Conservation (phyloP, 1,284 basidiomycete genomes). For the Dichomitus squalens region DNA sequence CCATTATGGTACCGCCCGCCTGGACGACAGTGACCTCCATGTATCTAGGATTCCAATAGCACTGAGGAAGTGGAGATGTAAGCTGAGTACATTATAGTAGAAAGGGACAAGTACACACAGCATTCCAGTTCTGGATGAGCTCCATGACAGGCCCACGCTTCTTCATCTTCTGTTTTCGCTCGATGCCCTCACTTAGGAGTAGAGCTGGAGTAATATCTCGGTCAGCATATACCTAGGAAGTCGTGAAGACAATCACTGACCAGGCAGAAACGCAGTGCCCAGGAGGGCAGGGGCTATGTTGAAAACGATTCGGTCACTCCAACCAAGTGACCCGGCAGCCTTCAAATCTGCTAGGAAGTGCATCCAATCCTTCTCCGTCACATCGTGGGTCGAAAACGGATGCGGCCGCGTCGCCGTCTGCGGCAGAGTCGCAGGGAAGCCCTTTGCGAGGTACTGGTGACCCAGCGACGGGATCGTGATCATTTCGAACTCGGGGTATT, state of each 20-base stretch:
- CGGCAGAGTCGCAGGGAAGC: conserved; percentile 20
- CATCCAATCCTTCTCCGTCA: conserved; percentile 24
- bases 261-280: no score
- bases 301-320: conserved; percentile 3
- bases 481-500: conserved; percentile 10
- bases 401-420: conserved; percentile 15
- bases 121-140: conserved; percentile 21
- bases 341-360: conserved; percentile 20
- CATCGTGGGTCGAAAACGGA: conserved; percentile 27
- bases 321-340: conserved; percentile 11
- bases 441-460: conserved; percentile 14
- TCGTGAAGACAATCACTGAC: no score
- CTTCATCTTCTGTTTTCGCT: neutral
- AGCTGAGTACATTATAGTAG: neutral
- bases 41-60: conserved; percentile 8
- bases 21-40: no score
- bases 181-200: conserved; percentile 11
- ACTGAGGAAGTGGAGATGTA: neutral
- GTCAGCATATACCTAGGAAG: no score
- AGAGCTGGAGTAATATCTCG: neutral
- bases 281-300: no score
- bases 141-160: conserved; percentile 9
- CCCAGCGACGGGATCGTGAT: conserved; percentile 16
- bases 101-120: conserved; percentile 3
- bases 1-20: no score